Percentiles rank a stretch among this genome's conserved stretches.
These are phyloP conservation scores for Pholiota conissans DNA, from an alignment of 768 basidiomycete genomes.

Conservation along the genomic window DNA sequence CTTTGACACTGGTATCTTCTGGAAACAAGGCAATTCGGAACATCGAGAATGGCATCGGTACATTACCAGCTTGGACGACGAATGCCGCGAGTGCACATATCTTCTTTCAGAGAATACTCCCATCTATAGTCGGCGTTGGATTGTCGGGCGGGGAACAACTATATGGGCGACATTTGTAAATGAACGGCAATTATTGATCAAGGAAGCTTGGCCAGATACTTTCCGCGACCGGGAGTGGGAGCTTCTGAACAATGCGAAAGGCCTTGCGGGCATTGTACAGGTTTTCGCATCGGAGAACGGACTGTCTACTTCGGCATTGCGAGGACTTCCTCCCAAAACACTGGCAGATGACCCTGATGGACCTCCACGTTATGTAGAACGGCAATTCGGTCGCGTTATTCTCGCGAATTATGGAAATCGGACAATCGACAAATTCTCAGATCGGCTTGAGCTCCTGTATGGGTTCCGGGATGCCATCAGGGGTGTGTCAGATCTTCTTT, in stretches of 20 bases:
- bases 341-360: not conserved
- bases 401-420: slow-evolving; percentile 11
- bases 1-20: slow-evolving; percentile 21
- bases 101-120: not conserved
- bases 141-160: slow-evolving; percentile 22
- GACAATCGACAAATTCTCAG: slow-evolving; percentile 13
- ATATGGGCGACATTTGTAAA: slow-evolving; percentile 18
- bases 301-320: not conserved
- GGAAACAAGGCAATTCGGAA: slow-evolving; percentile 5
- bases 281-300: slow-evolving; percentile 12
- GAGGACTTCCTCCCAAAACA: not conserved
- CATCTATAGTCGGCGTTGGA: slow-evolving; percentile 12
- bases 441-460: slow-evolving; percentile 10
- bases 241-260: slow-evolving; percentile 9
- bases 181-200: slow-evolving; percentile 11
- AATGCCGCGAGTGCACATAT: not conserved
- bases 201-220: slow-evolving; percentile 21
- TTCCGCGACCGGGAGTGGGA: slow-evolving; percentile 8
- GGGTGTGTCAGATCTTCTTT: slow-evolving; percentile 10
- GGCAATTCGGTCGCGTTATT: slow-evolving; percentile 13
- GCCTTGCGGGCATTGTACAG: slow-evolving; percentile 17
- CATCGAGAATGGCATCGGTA: not conserved
- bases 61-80: not conserved
- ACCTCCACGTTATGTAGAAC: not conserved
- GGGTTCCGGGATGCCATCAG: slow-evolving; percentile 16